phyloP scores from a whole-genome alignment of 768 basidiomycete species.

The Rhizopogon salebrosus region DNA sequence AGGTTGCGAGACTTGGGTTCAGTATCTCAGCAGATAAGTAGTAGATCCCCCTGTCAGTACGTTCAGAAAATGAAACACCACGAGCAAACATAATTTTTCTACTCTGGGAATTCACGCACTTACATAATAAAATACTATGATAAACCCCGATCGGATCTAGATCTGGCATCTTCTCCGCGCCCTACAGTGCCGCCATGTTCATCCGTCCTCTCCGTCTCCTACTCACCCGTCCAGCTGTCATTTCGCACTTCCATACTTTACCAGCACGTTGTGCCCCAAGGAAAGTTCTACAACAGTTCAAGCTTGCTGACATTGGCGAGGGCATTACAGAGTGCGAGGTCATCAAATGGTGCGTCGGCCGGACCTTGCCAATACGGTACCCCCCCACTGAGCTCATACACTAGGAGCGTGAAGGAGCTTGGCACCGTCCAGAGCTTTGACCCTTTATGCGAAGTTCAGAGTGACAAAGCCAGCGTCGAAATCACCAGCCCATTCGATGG shows the following conservation, averaged over 20 bases:
- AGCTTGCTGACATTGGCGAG: slow-evolving; percentile 83
- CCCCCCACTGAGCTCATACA: neutral
- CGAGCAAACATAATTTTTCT: no score
- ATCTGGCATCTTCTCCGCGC: slow-evolving; percentile 1
- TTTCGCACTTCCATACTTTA: slow-evolving; percentile 33
- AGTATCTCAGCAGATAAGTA: no score
- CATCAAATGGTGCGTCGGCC: slow-evolving; percentile 67
- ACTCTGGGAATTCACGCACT: neutral
- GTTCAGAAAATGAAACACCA: neutral
- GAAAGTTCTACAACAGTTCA: slow-evolving; percentile 55
- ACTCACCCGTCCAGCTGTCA: slow-evolving; percentile 23
- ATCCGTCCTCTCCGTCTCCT: slow-evolving; percentile 13
- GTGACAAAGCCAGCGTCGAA: slow-evolving; percentile 88
- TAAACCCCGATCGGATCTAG: slow-evolving; percentile 3
- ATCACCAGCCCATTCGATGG: slow-evolving; percentile 87
- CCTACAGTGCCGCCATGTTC: neutral
- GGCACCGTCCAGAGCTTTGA: slow-evolving; percentile 60
- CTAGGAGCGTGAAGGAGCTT: slow-evolving; percentile 59
- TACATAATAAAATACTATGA: neutral
- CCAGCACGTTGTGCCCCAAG: slow-evolving; percentile 24
- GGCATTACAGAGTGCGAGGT: slow-evolving; percentile 90
- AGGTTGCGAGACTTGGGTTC: no score
- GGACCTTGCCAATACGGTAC: slow-evolving; percentile 16
- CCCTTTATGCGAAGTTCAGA: slow-evolving; percentile 77
- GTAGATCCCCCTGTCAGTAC: neutral